These are phyloP conservation scores for Arachis hypogaea DNA, from an alignment of 306 rosid genomes.

Conservation along the genomic window DNA sequence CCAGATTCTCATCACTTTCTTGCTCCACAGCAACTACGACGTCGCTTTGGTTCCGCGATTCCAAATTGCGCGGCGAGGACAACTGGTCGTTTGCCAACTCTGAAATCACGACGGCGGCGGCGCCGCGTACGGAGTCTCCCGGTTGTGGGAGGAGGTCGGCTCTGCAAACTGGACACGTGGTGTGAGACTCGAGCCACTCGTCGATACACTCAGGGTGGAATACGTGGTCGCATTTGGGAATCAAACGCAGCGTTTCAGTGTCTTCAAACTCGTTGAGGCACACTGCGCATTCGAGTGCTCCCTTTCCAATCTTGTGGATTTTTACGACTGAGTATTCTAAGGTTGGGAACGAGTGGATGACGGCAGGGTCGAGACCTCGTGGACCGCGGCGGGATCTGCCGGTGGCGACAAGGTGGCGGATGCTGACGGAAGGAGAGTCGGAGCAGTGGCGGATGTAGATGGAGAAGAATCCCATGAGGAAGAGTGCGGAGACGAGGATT, in stretches of 20 bases:
- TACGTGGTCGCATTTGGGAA: conserved; percentile 94
- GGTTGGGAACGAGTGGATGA: conserved; percentile 70
- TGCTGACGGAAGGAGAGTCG: conserved; percentile 41
- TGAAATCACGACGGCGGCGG: not conserved
- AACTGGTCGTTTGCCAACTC: not conserved
- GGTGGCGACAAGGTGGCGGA: conserved; percentile 20
- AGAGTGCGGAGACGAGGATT: conserved; percentile 75
- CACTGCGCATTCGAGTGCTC: conserved; percentile 85
- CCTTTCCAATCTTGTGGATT: conserved; percentile 71
- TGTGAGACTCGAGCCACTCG: conserved; percentile 74
- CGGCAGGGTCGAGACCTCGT: conserved; percentile 66
- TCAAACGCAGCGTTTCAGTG: conserved; percentile 78
- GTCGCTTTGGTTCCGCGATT: conserved; percentile 52
- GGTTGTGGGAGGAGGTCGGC: conserved; percentile 68
- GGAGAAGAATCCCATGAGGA: conserved; percentile 85
- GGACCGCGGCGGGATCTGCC: conserved; percentile 51
- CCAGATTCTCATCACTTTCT: not conserved
- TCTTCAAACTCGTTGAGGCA: conserved; percentile 88
- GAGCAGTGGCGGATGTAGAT: conserved; percentile 85
- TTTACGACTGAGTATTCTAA: conserved; percentile 66
- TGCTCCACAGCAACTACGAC: conserved; percentile 35
- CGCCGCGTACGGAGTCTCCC: conserved; percentile 40
- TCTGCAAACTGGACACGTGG: conserved; percentile 93
- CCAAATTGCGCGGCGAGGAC: conserved; percentile 44
- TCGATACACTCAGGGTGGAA: conserved; percentile 94